Evolutionary conservation across 2,329 filamentous ascomycete genomes (phyloP).

Genomic region (Arthrinium puccinioides): DNA sequence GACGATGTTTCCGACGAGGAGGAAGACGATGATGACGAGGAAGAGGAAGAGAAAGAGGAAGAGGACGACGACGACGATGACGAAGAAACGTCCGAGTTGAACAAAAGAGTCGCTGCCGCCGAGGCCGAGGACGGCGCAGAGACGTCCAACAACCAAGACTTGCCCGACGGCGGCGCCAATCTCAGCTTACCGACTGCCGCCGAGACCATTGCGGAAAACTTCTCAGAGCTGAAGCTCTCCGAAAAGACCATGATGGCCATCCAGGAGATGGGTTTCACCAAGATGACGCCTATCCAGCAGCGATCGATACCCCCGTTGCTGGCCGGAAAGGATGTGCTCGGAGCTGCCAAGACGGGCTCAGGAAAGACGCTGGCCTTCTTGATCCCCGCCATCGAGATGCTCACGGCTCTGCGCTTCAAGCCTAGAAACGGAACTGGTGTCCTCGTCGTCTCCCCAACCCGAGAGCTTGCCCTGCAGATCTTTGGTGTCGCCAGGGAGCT

Average conservation of each 20-base stretch:
- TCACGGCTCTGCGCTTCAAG: slow-evolving; percentile 86
- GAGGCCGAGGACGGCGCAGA: slow-evolving; percentile 2
- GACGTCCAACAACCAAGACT: neutral
- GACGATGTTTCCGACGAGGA: neutral
- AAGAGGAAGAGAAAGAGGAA: neutral
- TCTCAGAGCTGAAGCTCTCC: slow-evolving; percentile 76
- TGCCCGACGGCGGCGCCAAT: slow-evolving; percentile 1
- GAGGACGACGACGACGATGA: neutral
- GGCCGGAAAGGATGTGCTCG: slow-evolving; percentile 85
- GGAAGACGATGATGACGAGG: no score
- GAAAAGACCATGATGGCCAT: slow-evolving; percentile 87
- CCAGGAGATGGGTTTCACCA: slow-evolving; percentile 84
- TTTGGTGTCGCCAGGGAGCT: slow-evolving; percentile 92
- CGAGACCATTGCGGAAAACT: slow-evolving; percentile 26
- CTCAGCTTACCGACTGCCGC: slow-evolving; percentile 1
- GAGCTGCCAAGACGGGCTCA: slow-evolving; percentile 86
- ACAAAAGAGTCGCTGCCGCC: slow-evolving; percentile 1
- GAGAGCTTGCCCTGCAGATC: slow-evolving; percentile 91
- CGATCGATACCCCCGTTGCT: slow-evolving; percentile 81
- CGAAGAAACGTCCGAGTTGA: neutral
- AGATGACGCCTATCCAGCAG: slow-evolving; percentile 92
- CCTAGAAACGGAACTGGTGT: slow-evolving; percentile 79
- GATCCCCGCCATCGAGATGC: slow-evolving; percentile 89
- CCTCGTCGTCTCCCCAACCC: slow-evolving; percentile 85
- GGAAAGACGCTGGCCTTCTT: slow-evolving; percentile 95